These are phyloP conservation scores for Cicer pinnatifidum DNA, from an alignment of 306 rosid species.

Conservation along the genomic window DNA sequence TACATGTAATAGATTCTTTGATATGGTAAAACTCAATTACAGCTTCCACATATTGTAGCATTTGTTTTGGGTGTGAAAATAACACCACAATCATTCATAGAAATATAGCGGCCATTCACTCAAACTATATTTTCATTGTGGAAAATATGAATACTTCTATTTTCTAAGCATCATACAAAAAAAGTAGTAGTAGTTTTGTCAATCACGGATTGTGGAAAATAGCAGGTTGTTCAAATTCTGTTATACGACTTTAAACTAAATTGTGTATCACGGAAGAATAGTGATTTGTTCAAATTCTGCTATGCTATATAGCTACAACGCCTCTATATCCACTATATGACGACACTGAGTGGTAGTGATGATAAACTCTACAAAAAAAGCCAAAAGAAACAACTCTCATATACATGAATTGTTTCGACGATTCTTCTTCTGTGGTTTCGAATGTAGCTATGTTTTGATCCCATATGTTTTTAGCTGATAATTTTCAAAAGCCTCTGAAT, in stretches of 20 bases:
- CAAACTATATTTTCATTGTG: constrained; percentile 38
- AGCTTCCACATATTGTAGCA: constrained; percentile 32
- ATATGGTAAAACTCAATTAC: constrained; percentile 38
- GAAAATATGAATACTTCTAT: constrained; percentile 31
- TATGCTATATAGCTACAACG: no score
- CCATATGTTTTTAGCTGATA: constrained; percentile 86
- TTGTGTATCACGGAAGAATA: no score
- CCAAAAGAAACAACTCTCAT: constrained; percentile 17
- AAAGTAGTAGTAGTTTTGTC: not conserved
- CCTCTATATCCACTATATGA: no score
- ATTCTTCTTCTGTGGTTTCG: constrained; percentile 87
- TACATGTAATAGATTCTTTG: constrained; percentile 39
- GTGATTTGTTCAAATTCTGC: no score
- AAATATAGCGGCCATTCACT: constrained; percentile 25
- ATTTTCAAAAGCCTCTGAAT: constrained; percentile 93
- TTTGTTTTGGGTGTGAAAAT: constrained; percentile 20
- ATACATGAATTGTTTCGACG: constrained; percentile 50
- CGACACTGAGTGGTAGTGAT: not conserved
- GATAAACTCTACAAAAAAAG: no score
- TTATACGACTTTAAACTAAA: no score
- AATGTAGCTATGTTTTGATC: constrained; percentile 79
- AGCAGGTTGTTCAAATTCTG: no score
- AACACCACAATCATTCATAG: constrained; percentile 8
- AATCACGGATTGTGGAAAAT: no score
- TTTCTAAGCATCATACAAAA: not conserved